Percentiles rank a stretch among this genome's conserved stretches.
Conservation (phyloP, 2,329 filamentous ascomycete species). For the Aureobasidium melanogenum region DNA sequence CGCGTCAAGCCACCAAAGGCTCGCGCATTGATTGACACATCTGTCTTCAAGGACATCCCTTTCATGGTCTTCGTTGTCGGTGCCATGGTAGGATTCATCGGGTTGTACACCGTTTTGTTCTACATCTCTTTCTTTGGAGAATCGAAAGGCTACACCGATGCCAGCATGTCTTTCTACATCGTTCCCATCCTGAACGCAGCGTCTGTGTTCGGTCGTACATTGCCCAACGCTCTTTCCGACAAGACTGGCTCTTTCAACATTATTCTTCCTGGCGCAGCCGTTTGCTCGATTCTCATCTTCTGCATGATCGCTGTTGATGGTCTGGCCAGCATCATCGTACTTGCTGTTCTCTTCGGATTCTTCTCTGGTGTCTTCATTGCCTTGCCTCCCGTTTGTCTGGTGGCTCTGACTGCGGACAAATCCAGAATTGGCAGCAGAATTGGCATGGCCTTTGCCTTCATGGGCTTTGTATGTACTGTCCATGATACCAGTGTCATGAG, state of each 20-base stretch:
- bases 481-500: no score
- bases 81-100: constrained; percentile 32
- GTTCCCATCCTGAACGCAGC: constrained; percentile 34
- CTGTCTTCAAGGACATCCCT: constrained; percentile 31
- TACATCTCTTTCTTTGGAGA: constrained; percentile 33
- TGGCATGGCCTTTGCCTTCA: constrained; percentile 30
- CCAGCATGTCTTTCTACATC: constrained; percentile 33
- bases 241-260: constrained; percentile 31
- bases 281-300: constrained; percentile 28
- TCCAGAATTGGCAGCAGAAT: constrained; percentile 35
- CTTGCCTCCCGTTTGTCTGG: constrained; percentile 33
- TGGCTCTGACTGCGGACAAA: constrained; percentile 32
- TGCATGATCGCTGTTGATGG: constrained; percentile 29
- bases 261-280: constrained; percentile 23
- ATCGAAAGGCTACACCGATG: constrained; percentile 23
- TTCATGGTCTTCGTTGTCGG: constrained; percentile 27
- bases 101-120: constrained; percentile 32
- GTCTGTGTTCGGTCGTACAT: constrained; percentile 32
- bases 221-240: constrained; percentile 32
- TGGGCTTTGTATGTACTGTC: constrained; percentile 25
- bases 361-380: constrained; percentile 37
- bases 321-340: constrained; percentile 25
- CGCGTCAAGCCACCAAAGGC: constrained; percentile 29
- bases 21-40: constrained; percentile 30
- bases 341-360: constrained; percentile 33